These are phyloP conservation scores for Pythium biforme DNA, from an alignment of 352 stramenopile genomes.

Conservation along the genomic window DNA sequence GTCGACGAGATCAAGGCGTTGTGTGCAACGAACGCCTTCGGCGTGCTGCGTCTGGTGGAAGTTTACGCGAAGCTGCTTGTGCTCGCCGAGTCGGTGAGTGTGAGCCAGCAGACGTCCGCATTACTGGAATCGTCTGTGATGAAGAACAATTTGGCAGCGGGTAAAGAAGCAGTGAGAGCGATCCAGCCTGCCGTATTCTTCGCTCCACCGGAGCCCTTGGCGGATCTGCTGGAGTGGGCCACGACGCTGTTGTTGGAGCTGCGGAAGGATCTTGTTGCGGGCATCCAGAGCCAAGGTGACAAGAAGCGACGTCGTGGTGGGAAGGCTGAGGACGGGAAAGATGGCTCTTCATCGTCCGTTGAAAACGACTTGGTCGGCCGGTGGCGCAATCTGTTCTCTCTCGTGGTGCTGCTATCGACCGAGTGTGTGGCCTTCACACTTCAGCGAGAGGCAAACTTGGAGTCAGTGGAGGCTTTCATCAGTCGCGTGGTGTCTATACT, in stretches of 20 bases:
- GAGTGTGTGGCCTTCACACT: slow-evolving; percentile 70
- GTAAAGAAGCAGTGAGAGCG: slow-evolving; percentile 40
- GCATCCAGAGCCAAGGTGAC: slow-evolving; percentile 44
- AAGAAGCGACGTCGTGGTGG: slow-evolving; percentile 15
- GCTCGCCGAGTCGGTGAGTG: slow-evolving; percentile 47
- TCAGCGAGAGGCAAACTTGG: slow-evolving; percentile 34
- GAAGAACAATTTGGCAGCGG: slow-evolving; percentile 37
- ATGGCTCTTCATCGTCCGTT: background rate
- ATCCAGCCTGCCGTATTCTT: slow-evolving; percentile 69
- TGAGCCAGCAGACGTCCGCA: slow-evolving; percentile 46
- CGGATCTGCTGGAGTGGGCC: slow-evolving; percentile 51
- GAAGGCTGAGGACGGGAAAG: background rate
- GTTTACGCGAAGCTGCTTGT: slow-evolving; percentile 66
- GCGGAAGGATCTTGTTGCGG: slow-evolving; percentile 35
- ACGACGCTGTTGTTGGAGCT: slow-evolving; percentile 51
- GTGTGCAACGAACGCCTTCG: slow-evolving; percentile 55
- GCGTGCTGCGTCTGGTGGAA: slow-evolving; percentile 64
- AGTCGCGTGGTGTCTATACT: slow-evolving; percentile 47
- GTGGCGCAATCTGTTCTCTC: slow-evolving; percentile 74
- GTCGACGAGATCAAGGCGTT: slow-evolving; percentile 39
- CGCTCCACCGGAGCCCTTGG: slow-evolving; percentile 43
- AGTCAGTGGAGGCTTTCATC: slow-evolving; percentile 32
- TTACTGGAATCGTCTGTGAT: slow-evolving; percentile 35
- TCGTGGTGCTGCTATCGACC: slow-evolving; percentile 50
- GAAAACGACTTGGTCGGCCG: slow-evolving; percentile 38